Evolutionary conservation across 2,329 filamentous ascomycete genomes (phyloP).

Genomic region (Monilinia vaccinii-corymbosi): DNA sequence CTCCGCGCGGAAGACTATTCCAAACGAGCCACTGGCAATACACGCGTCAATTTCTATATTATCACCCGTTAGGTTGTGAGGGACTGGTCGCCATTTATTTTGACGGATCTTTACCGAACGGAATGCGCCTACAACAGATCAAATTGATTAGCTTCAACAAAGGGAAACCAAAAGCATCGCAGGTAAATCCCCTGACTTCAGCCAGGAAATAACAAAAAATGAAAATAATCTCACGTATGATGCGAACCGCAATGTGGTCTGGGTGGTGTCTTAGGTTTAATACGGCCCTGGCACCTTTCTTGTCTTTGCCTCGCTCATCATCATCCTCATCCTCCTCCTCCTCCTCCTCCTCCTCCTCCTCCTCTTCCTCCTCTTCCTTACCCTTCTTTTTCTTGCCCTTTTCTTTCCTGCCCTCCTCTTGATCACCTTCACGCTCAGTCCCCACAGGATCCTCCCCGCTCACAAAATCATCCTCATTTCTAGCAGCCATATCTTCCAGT

Average conservation of each 20-base stretch:
- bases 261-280: neutral
- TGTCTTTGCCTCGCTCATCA: neutral
- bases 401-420: too few relatives aligned
- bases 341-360: neutral
- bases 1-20: neutral
- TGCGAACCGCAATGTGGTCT: neutral
- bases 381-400: neutral
- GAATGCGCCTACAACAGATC: neutral
- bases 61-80: neutral
- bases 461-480: neutral
- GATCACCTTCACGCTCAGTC: too few relatives aligned
- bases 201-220: neutral
- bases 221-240: neutral
- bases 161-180: neutral
- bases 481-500: neutral
- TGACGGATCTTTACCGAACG: neutral
- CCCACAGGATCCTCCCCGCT: too few relatives aligned
- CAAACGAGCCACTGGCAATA: neutral
- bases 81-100: neutral
- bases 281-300: too few relatives aligned
- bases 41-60: neutral
- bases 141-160: neutral
- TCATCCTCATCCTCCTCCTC: neutral
- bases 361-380: too few relatives aligned
- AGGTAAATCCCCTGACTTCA: neutral